Evolutionary conservation across 192 early-diverging fungal genomes (phyloP).

Genomic region (Coemansia sp.): DNA sequence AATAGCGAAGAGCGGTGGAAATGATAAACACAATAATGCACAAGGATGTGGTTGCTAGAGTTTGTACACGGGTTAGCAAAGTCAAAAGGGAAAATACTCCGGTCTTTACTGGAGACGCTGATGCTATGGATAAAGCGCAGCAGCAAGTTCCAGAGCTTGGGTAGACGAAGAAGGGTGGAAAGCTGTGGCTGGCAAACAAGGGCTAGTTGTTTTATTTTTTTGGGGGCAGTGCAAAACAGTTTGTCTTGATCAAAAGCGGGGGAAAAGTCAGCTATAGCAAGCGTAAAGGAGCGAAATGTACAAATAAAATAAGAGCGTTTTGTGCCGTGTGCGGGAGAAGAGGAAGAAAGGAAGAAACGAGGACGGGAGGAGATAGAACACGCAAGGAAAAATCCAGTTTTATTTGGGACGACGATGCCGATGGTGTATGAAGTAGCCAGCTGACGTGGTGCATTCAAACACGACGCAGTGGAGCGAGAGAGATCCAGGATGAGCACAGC

Average conservation of each 20-base stretch:
- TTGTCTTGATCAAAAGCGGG: neutral
- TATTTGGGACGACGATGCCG: slow-evolving; percentile 8
- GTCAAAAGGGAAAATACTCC: neutral
- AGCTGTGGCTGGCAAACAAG: neutral
- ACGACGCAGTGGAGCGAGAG: neutral
- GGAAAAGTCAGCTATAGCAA: neutral
- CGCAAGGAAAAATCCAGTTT: slow-evolving; percentile 1
- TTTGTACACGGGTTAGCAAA: neutral
- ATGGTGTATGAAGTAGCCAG: slow-evolving; percentile 21
- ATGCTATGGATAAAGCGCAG: neutral
- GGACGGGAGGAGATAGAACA: neutral
- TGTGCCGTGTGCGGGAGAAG: neutral
- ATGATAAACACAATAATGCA: neutral
- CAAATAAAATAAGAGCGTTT: neutral
- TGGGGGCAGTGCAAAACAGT: neutral
- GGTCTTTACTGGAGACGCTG: neutral
- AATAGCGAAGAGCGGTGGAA: too few species aligned
- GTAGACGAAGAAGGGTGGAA: neutral
- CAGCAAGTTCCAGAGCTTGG: neutral
- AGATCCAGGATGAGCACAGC: slow-evolving; percentile 20
- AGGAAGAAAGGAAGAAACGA: slow-evolving; percentile 7
- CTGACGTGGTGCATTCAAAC: slow-evolving; percentile 8
- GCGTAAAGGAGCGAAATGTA: neutral
- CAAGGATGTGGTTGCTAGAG: neutral
- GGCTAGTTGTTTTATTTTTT: neutral